Conservation (phyloP, 2,329 filamentous ascomycete species). For the Myriangium duriaei region DNA sequence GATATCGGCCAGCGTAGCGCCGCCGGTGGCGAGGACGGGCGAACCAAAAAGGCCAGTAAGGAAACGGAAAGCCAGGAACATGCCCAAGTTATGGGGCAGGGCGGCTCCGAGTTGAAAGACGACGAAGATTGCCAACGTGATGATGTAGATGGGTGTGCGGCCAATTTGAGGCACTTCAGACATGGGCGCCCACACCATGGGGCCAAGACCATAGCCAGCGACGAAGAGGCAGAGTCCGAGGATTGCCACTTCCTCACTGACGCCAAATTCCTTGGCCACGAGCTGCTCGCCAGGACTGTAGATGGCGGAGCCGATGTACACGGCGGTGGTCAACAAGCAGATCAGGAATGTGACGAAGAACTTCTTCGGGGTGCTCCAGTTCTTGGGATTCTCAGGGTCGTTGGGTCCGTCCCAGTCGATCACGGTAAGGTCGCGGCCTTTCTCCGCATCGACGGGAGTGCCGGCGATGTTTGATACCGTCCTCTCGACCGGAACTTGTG, state of each 20-base stretch:
- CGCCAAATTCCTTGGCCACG: slow-evolving; percentile 27
- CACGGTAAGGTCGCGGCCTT: slow-evolving; percentile 37
- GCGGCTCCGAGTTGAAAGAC: slow-evolving; percentile 35
- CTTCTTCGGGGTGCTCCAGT: slow-evolving; percentile 34
- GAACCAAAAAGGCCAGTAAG: slow-evolving; percentile 37
- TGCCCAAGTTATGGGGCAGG: slow-evolving; percentile 36
- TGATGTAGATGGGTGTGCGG: slow-evolving; percentile 32
- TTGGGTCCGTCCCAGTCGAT: slow-evolving; percentile 40
- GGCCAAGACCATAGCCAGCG: slow-evolving; percentile 11
- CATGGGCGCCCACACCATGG: slow-evolving; percentile 24
- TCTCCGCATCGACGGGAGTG: slow-evolving; percentile 37
- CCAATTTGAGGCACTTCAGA: slow-evolving; percentile 38
- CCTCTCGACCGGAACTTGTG: slow-evolving; percentile 15
- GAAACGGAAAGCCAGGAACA: slow-evolving; percentile 40
- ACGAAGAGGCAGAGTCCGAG: slow-evolving; percentile 30
- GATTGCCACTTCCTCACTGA: slow-evolving; percentile 28
- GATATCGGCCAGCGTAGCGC: slow-evolving; percentile 35
- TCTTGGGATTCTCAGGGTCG: slow-evolving; percentile 35
- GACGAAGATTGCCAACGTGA: slow-evolving; percentile 34
- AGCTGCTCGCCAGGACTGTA: slow-evolving; percentile 30
- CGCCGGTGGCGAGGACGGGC: slow-evolving; percentile 34
- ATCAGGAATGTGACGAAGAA: slow-evolving; percentile 34
- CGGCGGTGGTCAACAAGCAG: slow-evolving; percentile 34
- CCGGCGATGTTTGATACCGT: slow-evolving; percentile 29
- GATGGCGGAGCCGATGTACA: slow-evolving; percentile 37